Evolutionary conservation across 208 protist species (phyloP), one percentile per base, ranked within the genome.

Genomic region (Leishmania braziliensis): DNA sequence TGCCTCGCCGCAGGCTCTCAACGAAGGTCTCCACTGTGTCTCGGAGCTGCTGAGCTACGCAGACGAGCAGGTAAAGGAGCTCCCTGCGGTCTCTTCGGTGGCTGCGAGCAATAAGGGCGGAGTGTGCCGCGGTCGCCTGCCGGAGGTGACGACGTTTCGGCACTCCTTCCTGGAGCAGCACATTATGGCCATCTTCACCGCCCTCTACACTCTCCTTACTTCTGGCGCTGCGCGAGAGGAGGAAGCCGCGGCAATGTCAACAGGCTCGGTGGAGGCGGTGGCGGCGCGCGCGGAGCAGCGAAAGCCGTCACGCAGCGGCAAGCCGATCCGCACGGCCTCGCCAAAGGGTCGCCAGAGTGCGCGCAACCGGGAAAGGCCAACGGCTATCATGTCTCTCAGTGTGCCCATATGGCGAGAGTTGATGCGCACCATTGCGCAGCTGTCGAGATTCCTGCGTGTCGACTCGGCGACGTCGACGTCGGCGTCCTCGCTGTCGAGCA

Each of bases 341-440:
- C 8, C 74, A 26, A 77, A 77, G 54, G 56, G 74, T 29, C 56
- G 74, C 39, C 74, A 68, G 23, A 48, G 43, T 36, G 71, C 70
- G 29, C 69, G 79, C 29, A 70, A 72, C 26, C 39, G 62, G 33
- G 48, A 66, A 46, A 76, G 73, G 29, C 77, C 75, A 20, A 82
- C 81, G 65, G 86, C 88, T 0, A 86, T 95, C 51, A 93, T 95
- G 89, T 87, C 87, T 51, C 93, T 98, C 77, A 89, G 78, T 58
- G 78, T 96, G 36, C 76, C 88, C n/a, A 96, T 95, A 89, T 98
- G 95, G 95, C 89, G 91, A 70, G 93, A 96, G 77, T 79, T 98
- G 76, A 96, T 98, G 72, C 91, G 88, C 46, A 95, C 93, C 8
- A 90, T 96, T 56, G 88, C 92, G 5, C 79, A 92, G 43, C 86